A percentile compares a stretch with the other conserved stretches of the same genome.
Evolutionary conservation across 2,329 filamentous ascomycete genomes (phyloP).

Genomic region (Dactylellina parvicollis): DNA sequence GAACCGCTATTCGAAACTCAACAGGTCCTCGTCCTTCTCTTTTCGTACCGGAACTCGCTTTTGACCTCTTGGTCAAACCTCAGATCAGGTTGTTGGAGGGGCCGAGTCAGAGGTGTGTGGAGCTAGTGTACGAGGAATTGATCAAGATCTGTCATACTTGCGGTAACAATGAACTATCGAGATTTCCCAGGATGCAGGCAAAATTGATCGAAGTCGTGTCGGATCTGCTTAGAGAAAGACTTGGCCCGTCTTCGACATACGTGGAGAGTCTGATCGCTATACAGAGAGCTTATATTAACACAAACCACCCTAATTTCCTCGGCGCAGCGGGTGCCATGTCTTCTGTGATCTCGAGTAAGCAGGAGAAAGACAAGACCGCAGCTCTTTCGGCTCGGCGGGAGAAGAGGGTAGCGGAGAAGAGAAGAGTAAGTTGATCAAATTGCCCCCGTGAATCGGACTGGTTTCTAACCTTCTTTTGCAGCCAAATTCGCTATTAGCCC

Average conservation of each 20-base stretch:
- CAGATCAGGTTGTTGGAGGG: slow-evolving; percentile 97
- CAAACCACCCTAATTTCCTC: slow-evolving; percentile 98
- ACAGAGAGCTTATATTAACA: slow-evolving; percentile 98
- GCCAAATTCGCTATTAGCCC: slow-evolving; percentile 55
- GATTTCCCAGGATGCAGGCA: slow-evolving; percentile 90
- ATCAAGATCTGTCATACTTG: slow-evolving; percentile 99
- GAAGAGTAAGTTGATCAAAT: slow-evolving; percentile 26
- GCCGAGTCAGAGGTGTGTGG: slow-evolving; percentile 94
- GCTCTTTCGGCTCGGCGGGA: slow-evolving; percentile 82
- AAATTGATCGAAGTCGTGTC: slow-evolving; percentile 99
- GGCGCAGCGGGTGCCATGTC: slow-evolving; percentile 97
- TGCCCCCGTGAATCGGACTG: background rate
- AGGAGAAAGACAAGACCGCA: slow-evolving; percentile 87
- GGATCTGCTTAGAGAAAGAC: slow-evolving; percentile 87
- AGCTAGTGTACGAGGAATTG: slow-evolving; percentile 96
- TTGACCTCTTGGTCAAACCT: slow-evolving; percentile 95
- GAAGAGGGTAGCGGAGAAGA: slow-evolving; percentile 72
- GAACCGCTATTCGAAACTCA: slow-evolving; percentile 97
- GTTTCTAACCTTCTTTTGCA: slow-evolving; percentile 4
- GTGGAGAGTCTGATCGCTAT: slow-evolving; percentile 98
- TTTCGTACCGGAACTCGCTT: slow-evolving; percentile 96
- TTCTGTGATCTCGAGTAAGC: slow-evolving; percentile 91
- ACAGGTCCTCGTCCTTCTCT: slow-evolving; percentile 94
- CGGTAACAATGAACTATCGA: slow-evolving; percentile 89
- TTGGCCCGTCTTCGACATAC: slow-evolving; percentile 88